These are phyloP conservation scores for Botrytis byssoidea DNA, from an alignment of 2,329 filamentous ascomycete species.

Conservation along the genomic window DNA sequence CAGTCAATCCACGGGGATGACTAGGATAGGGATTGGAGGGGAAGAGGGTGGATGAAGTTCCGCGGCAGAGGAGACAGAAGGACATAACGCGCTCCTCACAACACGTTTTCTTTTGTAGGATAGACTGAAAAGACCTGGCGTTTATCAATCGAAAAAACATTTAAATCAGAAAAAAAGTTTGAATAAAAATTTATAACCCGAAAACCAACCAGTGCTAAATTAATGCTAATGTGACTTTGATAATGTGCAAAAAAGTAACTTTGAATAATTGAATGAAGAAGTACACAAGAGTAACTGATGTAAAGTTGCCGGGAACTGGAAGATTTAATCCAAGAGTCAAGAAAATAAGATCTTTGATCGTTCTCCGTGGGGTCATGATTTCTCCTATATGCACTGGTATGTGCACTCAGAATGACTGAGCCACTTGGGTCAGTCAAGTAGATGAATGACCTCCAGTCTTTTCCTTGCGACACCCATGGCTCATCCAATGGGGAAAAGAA, in stretches of 20 bases:
- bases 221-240: background rate
- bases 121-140: background rate
- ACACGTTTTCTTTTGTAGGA: background rate
- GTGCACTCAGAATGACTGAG: background rate
- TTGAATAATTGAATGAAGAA: background rate
- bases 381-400: background rate
- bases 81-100: background rate
- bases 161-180: background rate
- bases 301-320: background rate
- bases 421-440: background rate
- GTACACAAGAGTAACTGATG: background rate
- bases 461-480: background rate
- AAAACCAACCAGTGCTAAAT: background rate
- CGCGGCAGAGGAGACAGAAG: background rate
- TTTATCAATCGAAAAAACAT: background rate
- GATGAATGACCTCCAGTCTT: background rate
- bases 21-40: background rate
- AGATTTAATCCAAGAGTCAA: no score
- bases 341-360: no score
- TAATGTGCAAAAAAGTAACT: background rate
- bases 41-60: background rate
- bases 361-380: background rate
- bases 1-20: background rate
- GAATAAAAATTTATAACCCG: no score
- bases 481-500: background rate